phyloP scores from a whole-genome alignment of 177 flowering plant genomes.

The Vitis hybrid region DNA sequence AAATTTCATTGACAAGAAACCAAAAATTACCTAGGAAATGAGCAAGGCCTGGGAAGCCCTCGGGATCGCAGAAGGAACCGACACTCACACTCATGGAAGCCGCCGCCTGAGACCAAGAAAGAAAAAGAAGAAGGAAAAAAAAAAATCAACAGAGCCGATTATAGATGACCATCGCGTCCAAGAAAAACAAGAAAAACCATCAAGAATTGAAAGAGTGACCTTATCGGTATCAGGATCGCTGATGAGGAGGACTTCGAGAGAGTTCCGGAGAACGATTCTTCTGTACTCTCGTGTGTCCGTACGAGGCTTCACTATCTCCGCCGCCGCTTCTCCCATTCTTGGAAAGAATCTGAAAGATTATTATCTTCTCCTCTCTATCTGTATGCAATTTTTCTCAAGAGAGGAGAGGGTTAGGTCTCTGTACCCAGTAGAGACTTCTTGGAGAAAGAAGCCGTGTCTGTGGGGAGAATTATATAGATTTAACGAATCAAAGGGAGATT shows the following conservation, averaged over 20 bases:
- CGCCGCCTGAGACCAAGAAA: constrained; percentile 52
- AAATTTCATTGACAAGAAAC: background rate
- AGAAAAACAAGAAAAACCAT: background rate
- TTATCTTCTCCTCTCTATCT: too few species aligned
- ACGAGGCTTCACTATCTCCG: constrained; percentile 54
- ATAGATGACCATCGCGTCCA: background rate
- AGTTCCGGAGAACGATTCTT: constrained; percentile 54
- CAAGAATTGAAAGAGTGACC: constrained; percentile 25
- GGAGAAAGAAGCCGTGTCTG: too few species aligned
- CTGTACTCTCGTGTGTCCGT: constrained; percentile 62
- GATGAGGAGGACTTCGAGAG: constrained; percentile 65
- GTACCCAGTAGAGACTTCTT: too few species aligned
- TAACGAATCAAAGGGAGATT: background rate
- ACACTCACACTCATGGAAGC: constrained; percentile 88
- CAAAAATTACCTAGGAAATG: constrained; percentile 81
- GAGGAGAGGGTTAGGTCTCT: too few species aligned
- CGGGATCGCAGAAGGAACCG: constrained; percentile 83
- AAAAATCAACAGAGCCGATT: background rate
- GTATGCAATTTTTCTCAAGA: too few species aligned
- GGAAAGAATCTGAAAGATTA: too few species aligned
- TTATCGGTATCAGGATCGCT: constrained; percentile 79
- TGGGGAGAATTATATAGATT: too few species aligned
- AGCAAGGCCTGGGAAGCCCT: constrained; percentile 93
- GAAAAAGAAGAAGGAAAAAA: background rate
- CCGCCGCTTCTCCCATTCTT: constrained; percentile 22